Evolutionary conservation across 495 filamentous ascomycete species (phyloP).

Genomic region (Tuber microsphaerosporum): DNA sequence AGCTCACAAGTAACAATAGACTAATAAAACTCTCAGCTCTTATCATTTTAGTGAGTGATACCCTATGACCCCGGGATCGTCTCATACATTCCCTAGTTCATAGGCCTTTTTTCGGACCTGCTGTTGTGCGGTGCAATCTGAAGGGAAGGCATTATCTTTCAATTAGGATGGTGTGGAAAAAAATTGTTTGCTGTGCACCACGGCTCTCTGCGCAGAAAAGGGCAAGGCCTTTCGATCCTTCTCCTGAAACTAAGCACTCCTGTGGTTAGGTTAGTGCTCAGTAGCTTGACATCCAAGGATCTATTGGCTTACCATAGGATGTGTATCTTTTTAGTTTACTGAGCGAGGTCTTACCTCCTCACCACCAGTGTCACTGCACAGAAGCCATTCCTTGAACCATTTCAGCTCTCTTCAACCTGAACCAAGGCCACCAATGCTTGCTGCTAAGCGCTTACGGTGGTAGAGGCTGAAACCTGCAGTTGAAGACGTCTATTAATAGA

Average conservation of each 20-base stretch:
- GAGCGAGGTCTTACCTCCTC: background rate
- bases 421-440: slow-evolving; percentile 1
- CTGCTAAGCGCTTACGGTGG: background rate
- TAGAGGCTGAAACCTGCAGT: slow-evolving; percentile 3
- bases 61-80: background rate
- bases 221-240: background rate
- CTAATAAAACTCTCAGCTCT: background rate
- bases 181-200: background rate
- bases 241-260: slow-evolving; percentile 1
- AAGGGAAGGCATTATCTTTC: background rate
- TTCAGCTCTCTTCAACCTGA: background rate
- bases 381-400: background rate
- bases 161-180: background rate
- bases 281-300: background rate
- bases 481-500: background rate
- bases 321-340: background rate
- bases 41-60: background rate
- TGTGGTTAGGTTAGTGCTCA: background rate
- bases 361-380: background rate
- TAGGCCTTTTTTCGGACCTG: background rate
- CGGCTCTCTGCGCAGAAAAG: background rate
- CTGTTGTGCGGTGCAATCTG: background rate
- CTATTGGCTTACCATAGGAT: background rate
- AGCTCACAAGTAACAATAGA: background rate
- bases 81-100: background rate